Percentiles rank a stretch among this genome's conserved stretches.
phyloP scores from a whole-genome alignment of 176 grass and related monocot species.

The Musa beccarii region DNA sequence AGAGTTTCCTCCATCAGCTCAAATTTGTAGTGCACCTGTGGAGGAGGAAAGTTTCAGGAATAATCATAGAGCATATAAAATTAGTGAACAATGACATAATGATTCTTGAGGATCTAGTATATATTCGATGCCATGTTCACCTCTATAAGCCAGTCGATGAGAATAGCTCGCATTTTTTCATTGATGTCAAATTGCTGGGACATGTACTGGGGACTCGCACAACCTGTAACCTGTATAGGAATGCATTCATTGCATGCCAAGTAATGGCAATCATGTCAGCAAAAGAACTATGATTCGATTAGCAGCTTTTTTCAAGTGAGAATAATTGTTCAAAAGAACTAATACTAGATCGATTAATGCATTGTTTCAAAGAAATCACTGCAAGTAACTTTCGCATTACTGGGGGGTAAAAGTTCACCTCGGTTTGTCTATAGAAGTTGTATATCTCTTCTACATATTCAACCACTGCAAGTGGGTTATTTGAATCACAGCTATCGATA shows the following conservation, averaged over 20 bases:
- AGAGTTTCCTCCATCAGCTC: conserved; percentile 64
- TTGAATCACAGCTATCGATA: conserved; percentile 50
- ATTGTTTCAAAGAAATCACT: no score
- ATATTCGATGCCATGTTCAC: conserved; percentile 27
- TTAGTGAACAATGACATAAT: conserved; percentile 15
- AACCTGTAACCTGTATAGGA: conserved; percentile 40
- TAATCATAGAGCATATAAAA: not conserved
- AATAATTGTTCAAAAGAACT: no score
- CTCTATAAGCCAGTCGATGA: conserved; percentile 85
- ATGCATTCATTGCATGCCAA: not conserved
- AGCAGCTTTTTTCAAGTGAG: not conserved
- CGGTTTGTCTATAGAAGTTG: conserved; percentile 56
- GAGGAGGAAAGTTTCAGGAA: conserved; percentile 3
- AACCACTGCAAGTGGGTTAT: conserved; percentile 62
- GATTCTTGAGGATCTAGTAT: not conserved
- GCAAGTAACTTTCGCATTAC: no score
- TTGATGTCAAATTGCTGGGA: conserved; percentile 65
- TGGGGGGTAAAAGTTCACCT: conserved; percentile 31
- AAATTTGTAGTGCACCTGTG: conserved; percentile 46
- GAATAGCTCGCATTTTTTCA: conserved; percentile 80
- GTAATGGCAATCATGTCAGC: not conserved
- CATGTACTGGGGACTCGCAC: conserved; percentile 61
- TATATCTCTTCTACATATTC: conserved; percentile 77
- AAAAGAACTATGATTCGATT: not conserved
- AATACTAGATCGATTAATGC: no score